Conservation (phyloP, 2,329 filamentous ascomycete species). For the Cryphonectria carpinicola region DNA sequence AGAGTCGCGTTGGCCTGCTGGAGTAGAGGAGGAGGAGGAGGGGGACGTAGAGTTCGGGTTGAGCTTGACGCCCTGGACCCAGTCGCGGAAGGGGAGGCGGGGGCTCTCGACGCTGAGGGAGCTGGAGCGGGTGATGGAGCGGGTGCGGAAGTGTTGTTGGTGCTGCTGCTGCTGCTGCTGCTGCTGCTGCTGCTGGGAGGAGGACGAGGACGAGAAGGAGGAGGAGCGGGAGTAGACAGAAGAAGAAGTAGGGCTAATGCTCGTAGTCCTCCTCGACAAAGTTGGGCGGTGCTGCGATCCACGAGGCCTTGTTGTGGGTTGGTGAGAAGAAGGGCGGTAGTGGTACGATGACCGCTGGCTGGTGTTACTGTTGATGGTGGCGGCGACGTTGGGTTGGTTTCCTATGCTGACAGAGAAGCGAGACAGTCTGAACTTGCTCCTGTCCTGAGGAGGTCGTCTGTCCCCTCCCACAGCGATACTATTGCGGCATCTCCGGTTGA, state of each 20-base stretch:
- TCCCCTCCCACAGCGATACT: slow-evolving; percentile 1
- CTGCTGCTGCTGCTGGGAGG: background rate
- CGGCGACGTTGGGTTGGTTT: background rate
- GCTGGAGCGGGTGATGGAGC: slow-evolving; percentile 23
- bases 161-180: background rate
- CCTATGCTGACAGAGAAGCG: slow-evolving; percentile 22
- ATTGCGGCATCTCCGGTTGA: slow-evolving; percentile 24
- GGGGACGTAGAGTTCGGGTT: background rate
- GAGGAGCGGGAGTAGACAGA: slow-evolving; percentile 22
- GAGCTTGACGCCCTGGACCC: slow-evolving; percentile 26
- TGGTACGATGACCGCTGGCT: slow-evolving; percentile 18
- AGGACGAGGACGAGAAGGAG: background rate
- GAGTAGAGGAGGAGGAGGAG: background rate
- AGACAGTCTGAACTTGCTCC: background rate
- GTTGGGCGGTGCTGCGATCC: background rate
- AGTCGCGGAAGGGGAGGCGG: slow-evolving; percentile 28
- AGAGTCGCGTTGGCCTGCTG: slow-evolving; percentile 23
- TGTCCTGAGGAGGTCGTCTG: slow-evolving; percentile 8
- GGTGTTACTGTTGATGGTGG: slow-evolving; percentile 1
- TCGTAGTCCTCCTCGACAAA: slow-evolving; percentile 19
- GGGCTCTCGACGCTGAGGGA: slow-evolving; percentile 28
- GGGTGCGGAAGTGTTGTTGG: background rate
- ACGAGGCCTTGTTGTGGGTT: background rate
- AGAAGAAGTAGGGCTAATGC: slow-evolving; percentile 15
- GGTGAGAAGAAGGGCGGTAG: background rate